Evolutionary conservation across 129 eudicot species (phyloP), one percentile per base, ranked within the genome.

Genomic region (Arctium lappa): DNA sequence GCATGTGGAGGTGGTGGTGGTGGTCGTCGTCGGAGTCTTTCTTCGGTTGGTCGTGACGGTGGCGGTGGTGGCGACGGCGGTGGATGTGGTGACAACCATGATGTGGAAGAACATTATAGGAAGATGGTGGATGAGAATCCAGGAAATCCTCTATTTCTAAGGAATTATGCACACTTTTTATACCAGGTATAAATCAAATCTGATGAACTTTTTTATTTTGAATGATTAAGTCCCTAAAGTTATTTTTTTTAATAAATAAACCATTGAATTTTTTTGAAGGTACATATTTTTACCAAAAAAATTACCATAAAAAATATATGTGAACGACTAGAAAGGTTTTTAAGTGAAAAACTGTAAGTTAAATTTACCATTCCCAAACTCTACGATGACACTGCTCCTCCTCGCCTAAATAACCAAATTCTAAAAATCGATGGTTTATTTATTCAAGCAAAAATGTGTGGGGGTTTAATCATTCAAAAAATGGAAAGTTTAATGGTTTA

Each of bases 91-190:
- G 78, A 84, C 13, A 74, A 87, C 8, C 73, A 50, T 32, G 83
- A 76, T 44, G 46, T 88, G 60, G 97, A 89, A 79, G 93, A 92
- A 72, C 92, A 92, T 76, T 95, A 91, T 76, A 89, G 85, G 93
- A 92, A 73, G 76, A 87, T 92, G 97, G 85, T 95, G 82, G 89
- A 84, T 79, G 92, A 81, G 81, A 88, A 90, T 83, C 97, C 98
- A 0, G 86, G 94, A 22, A 87, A 92, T 79, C 81, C 97, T 48
- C 79, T 95, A 73, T 81, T 83, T 74, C 48, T 92, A 80, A 85
- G 97, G 39, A 95, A 95, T 80, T 95, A 95, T 87, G 98, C 98
- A 0, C 87, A 90, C 53, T 95, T 86, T 83, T 84, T 95, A 63
- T 85, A 92, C 75, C 90, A 95, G 89, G 98, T 87, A 66, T 80